Evolutionary conservation across 2,329 filamentous ascomycete genomes (phyloP).

Genomic region (Fusarium camptoceras): DNA sequence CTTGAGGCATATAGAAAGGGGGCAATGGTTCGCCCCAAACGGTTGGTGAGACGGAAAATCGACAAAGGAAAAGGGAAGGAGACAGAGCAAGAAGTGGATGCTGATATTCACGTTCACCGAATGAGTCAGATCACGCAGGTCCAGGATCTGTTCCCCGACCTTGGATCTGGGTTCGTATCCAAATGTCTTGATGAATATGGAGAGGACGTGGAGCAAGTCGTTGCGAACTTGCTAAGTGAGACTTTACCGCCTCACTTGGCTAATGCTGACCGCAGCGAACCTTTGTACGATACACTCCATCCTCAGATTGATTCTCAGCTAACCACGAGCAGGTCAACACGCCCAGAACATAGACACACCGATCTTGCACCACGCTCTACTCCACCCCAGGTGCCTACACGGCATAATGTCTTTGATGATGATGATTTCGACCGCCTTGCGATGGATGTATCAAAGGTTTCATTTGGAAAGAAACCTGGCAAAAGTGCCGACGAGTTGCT

Average conservation of each 20-base stretch:
- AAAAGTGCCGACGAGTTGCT: conserved; percentile 79
- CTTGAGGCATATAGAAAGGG: conserved; percentile 72
- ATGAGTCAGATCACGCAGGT: conserved; percentile 89
- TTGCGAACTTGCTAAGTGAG: conserved; percentile 83
- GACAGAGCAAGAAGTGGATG: conserved; percentile 52
- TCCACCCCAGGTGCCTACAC: conserved; percentile 65
- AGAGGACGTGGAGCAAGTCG: conserved; percentile 81
- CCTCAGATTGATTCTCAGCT: background rate
- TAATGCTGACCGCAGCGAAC: conserved; percentile 71
- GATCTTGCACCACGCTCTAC: conserved; percentile 70
- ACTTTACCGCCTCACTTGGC: conserved; percentile 77
- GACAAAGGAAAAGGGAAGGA: conserved; percentile 74
- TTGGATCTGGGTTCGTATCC: conserved; percentile 85
- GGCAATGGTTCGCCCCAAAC: conserved; percentile 62
- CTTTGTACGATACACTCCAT: conserved; percentile 61
- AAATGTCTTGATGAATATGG: conserved; percentile 82
- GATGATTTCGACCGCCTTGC: conserved; percentile 82
- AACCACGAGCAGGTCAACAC: conserved; percentile 48
- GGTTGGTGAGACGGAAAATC: conserved; percentile 64
- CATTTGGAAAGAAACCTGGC: conserved; percentile 78
- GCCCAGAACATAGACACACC: conserved; percentile 40
- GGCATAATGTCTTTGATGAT: conserved; percentile 82
- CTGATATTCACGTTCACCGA: conserved; percentile 77
- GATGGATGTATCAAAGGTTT: conserved; percentile 74
- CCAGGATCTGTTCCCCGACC: conserved; percentile 91